phyloP scores from a whole-genome alignment of 495 filamentous ascomycete genomes.

The Aspergillus cristatus region DNA sequence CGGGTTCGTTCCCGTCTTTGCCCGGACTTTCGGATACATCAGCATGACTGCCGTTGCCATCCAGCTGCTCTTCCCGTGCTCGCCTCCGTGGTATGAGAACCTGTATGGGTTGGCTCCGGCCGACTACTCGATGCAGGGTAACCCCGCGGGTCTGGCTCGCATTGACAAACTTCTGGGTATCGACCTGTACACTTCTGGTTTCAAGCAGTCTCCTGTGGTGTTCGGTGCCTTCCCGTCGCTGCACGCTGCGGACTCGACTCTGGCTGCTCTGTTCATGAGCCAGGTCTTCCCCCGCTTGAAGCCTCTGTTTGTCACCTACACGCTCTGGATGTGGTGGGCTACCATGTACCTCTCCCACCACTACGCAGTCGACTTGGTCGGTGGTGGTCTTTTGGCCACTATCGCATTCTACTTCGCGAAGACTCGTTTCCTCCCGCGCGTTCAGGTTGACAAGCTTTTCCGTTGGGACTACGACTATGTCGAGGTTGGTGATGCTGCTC shows the following conservation, averaged over 20 bases:
- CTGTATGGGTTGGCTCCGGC: conserved; percentile 79
- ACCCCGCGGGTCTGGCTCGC: conserved; percentile 78
- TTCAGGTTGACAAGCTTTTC: conserved; percentile 72
- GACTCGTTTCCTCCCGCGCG: conserved; percentile 67
- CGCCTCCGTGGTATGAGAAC: conserved; percentile 93
- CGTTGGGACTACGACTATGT: conserved; percentile 96
- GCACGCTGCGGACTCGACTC: conserved; percentile 74
- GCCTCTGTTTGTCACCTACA: conserved; percentile 69
- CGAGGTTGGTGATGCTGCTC: conserved; percentile 58
- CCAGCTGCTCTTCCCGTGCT: conserved; percentile 85
- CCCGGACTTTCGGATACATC: conserved; percentile 83
- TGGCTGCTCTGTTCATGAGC: conserved; percentile 88
- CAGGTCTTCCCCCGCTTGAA: conserved; percentile 75
- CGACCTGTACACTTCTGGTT: conserved; percentile 83
- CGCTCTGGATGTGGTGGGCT: conserved; percentile 94
- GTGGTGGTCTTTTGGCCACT: conserved; percentile 72
- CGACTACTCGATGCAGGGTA: conserved; percentile 81
- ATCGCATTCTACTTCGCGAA: conserved; percentile 71
- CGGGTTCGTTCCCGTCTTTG: conserved; percentile 75
- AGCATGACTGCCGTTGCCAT: conserved; percentile 76
- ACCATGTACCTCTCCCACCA: conserved; percentile 97
- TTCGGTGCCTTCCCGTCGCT: conserved; percentile 92
- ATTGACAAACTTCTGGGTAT: conserved; percentile 82
- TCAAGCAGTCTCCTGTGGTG: conserved; percentile 80
- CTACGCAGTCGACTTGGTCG: conserved; percentile 88